Evolutionary conservation across 1,284 basidiomycete species (phyloP).

Genomic region (Naganishia albida): DNA sequence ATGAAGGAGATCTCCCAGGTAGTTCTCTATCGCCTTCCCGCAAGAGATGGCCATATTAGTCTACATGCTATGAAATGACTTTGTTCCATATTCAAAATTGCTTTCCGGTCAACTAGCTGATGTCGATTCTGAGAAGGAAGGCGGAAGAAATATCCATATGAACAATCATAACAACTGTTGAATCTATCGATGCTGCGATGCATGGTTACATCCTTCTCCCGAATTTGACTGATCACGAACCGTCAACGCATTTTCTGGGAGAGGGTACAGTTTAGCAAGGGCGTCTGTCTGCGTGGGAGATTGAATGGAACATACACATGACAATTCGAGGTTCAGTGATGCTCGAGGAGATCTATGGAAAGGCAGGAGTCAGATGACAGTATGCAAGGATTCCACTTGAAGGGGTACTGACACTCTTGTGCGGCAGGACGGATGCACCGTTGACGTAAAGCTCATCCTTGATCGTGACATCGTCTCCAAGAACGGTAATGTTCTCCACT

Average conservation of each 20-base stretch:
- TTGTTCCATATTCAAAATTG: too few species aligned
- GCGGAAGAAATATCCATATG: constrained; percentile 20
- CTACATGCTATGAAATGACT: too few species aligned
- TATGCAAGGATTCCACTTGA: neutral
- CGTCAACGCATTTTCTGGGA: too few species aligned
- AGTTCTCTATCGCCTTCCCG: too few species aligned
- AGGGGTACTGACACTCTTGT: constrained; percentile 55
- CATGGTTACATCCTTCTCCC: constrained; percentile 7
- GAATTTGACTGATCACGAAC: too few species aligned
- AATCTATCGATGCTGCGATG: constrained; percentile 16
- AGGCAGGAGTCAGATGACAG: neutral
- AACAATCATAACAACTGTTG: constrained; percentile 24
- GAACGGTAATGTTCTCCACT: constrained; percentile 58
- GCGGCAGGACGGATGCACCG: constrained; percentile 58
- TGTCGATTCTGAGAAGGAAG: constrained; percentile 2
- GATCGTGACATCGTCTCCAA: constrained; percentile 60
- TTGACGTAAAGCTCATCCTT: constrained; percentile 60
- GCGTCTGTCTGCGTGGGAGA: too few species aligned
- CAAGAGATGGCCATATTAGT: too few species aligned
- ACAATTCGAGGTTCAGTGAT: constrained; percentile 57
- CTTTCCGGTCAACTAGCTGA: too few species aligned
- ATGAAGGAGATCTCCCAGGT: too few species aligned
- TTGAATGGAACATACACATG: constrained; percentile 43
- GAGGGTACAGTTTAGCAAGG: too few species aligned
- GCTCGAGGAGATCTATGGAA: constrained; percentile 50